These are phyloP conservation scores for Oemleria cerasiformis DNA, from an alignment of 306 rosid species.

Conservation along the genomic window DNA sequence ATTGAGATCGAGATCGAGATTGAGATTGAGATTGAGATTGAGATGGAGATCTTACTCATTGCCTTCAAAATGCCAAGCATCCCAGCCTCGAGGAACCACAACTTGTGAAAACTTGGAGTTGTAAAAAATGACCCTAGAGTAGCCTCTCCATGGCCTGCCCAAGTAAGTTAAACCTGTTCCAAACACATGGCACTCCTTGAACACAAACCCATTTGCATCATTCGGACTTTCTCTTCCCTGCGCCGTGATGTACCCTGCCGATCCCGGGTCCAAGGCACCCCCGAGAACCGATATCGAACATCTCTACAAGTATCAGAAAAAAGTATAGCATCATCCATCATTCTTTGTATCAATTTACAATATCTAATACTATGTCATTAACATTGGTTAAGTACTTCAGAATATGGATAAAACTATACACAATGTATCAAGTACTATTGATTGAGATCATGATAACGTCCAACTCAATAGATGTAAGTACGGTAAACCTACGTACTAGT, in stretches of 20 bases:
- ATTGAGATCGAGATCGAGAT: background rate
- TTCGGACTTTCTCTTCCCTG: constrained; percentile 52
- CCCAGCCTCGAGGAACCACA: constrained; percentile 60
- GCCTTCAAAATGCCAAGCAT: constrained; percentile 36
- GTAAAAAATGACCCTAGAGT: constrained; percentile 68
- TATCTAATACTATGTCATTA: no score
- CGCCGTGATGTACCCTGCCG: constrained; percentile 60
- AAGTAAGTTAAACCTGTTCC: constrained; percentile 63
- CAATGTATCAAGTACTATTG: background rate
- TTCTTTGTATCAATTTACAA: no score
- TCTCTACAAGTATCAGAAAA: constrained; percentile 22
- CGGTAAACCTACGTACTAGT: no score
- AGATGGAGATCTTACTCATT: constrained; percentile 36
- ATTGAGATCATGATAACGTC: background rate
- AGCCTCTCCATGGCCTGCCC: constrained; percentile 84
- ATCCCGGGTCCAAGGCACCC: constrained; percentile 30
- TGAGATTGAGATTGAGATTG: background rate
- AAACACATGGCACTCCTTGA: constrained; percentile 41
- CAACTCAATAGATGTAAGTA: no score
- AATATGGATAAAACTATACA: background rate
- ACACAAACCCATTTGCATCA: constrained; percentile 67
- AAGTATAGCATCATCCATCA: background rate
- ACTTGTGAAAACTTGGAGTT: constrained; percentile 37
- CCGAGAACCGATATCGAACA: constrained; percentile 55
- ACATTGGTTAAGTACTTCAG: no score